Evolutionary conservation across 2,329 filamentous ascomycete species (phyloP).

Genomic region (Monosporascus sp.): DNA sequence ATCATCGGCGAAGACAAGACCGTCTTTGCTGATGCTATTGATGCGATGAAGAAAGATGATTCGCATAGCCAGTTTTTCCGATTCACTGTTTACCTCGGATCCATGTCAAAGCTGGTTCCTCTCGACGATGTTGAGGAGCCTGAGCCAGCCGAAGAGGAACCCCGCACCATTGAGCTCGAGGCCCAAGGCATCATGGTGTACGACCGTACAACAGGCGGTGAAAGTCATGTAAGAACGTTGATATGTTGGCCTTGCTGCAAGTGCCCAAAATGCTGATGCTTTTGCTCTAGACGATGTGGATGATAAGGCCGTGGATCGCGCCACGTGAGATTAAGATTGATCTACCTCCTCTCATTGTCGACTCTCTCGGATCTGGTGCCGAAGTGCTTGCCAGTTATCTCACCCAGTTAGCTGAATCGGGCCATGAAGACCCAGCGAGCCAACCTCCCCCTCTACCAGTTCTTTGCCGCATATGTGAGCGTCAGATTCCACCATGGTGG

Average conservation of each 20-base stretch:
- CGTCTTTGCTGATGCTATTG: constrained; percentile 76
- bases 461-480: constrained; percentile 93
- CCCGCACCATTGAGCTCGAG: constrained; percentile 70
- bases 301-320: constrained; percentile 86
- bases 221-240: constrained; percentile 74
- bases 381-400: constrained; percentile 93
- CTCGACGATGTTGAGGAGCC: constrained; percentile 34
- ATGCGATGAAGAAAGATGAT: constrained; percentile 88
- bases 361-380: constrained; percentile 88
- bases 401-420: constrained; percentile 79
- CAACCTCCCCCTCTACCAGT: constrained; percentile 79
- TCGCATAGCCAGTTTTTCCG: constrained; percentile 86
- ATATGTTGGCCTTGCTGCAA: not conserved
- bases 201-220: constrained; percentile 76
- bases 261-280: constrained; percentile 18
- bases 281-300: constrained; percentile 85
- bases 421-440: constrained; percentile 66
- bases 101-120: constrained; percentile 58
- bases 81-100: constrained; percentile 67
- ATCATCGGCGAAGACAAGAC: constrained; percentile 72
- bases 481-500: constrained; percentile 98
- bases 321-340: constrained; percentile 95
- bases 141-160: constrained; percentile 32
- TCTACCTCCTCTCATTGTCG: constrained; percentile 80
- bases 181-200: constrained; percentile 99